Evolutionary conservation across 345 rosid genomes (phyloP), one percentile per base, ranked within the genome.

Genomic region (Euphorbia lathyris): DNA sequence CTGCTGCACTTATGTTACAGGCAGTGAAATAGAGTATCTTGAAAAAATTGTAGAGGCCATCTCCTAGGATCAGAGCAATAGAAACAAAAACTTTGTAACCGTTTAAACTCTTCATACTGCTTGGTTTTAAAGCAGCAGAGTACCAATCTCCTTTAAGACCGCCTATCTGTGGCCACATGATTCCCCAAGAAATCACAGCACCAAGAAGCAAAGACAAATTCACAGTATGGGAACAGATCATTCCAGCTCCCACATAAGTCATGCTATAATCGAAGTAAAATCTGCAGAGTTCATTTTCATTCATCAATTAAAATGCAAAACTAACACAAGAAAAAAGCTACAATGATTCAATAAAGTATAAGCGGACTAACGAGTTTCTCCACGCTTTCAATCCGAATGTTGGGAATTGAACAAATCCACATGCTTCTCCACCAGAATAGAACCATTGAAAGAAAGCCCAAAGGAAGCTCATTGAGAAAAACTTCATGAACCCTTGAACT

Each of bases 401-500:
- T 20, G 97, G 98, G 68, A 90, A 89, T 81, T 86, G 96, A 59
- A 61, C 70, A 58, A 93, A 93, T 5, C 97, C 98, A 26, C 98
- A 92, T 19, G 25, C 23, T 1, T 79, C 83, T 74, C 90, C 95
- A 66, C 93, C 93, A 36, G 90, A 65, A 64, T 74, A 90, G 69
- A 92, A 90, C 98, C 98, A 92, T 70, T 90, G 95, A 71, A 92
- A 90, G 80, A 86, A 88, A 4, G 90, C 91, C 98, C 95, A 92
- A 23, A 87, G 12, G 82, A 92, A 90, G 73, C 97, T 88, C 10
- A 87, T 14, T 0, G 90, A 85, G 77, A 92, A 90, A 72, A 82
- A 86, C 57, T 86, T 86, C 63, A 79, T 19, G 76, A 92, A 92
- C 58, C 90, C 89, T 2, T 71, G 85, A 59, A 93, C 96, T 78